Evolutionary conservation across 2,329 filamentous ascomycete genomes (phyloP).

Genomic region (Periconia digitata): DNA sequence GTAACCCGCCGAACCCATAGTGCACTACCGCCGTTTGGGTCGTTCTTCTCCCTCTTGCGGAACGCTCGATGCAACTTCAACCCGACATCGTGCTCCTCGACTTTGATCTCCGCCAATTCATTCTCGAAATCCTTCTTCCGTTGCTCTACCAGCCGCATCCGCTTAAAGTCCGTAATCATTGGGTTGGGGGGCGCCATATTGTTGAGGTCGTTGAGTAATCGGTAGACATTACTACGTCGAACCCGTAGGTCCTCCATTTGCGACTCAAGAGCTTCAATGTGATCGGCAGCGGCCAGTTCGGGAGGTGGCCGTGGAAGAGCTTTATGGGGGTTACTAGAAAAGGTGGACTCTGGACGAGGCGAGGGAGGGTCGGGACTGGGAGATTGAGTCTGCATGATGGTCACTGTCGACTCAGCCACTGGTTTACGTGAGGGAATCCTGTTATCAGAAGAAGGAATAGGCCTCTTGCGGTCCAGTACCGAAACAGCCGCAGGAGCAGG

Average conservation of each 20-base stretch:
- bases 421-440: conserved; percentile 30
- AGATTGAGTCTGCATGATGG: conserved; percentile 16
- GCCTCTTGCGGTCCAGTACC: conserved; percentile 37
- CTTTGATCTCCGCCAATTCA: conserved; percentile 41
- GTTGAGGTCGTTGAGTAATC: conserved; percentile 39
- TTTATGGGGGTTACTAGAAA: conserved; percentile 28
- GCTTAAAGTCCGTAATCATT: conserved; percentile 40
- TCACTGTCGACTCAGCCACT: conserved; percentile 19
- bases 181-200: conserved; percentile 41
- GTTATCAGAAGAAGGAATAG: conserved; percentile 24
- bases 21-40: conserved; percentile 35
- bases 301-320: conserved; percentile 43
- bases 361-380: conserved; percentile 19
- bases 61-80: conserved; percentile 44
- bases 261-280: conserved; percentile 40
- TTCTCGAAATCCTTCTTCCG: conserved; percentile 39
- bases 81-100: conserved; percentile 44
- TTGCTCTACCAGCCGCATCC: conserved; percentile 35
- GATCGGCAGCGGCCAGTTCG: conserved; percentile 36
- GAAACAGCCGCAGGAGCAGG: conserved; percentile 28
- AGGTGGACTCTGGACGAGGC: conserved; percentile 26
- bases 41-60: conserved; percentile 42
- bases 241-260: conserved; percentile 43
- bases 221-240: conserved; percentile 41
- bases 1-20: conserved; percentile 46